Evolutionary conservation across 2,329 filamentous ascomycete species (phyloP), one percentile per base, ranked within the genome.

Genomic region (Fusarium transvaalense): DNA sequence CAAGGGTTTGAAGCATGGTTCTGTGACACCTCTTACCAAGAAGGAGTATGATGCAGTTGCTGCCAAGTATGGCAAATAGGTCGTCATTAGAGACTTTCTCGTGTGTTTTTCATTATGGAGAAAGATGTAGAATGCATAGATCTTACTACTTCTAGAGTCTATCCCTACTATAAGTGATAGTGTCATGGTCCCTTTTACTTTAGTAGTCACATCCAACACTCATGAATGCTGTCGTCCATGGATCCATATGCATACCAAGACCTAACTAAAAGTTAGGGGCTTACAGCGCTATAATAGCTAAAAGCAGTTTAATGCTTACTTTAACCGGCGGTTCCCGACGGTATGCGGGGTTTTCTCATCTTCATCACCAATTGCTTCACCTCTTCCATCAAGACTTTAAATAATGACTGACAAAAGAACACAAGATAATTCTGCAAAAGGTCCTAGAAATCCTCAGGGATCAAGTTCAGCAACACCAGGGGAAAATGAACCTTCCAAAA

Each of bases 1-100:
- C 3, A 75, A 64, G 29, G 79, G 80, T 2, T 51, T 85, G 64
- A 84, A 84, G 71, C 84, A 86, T 72, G 83, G 83, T 2, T 82
- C 78, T 56, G 81, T 85, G 5, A 77, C 83, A 32, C 79, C 81
- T 1, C 65, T 85, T 32, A 83, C 79, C 5, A 74, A 79, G 64
- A 71, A 73, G 15, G 77, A 82, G 62, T 82, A 82, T 37, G 75
- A 81, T 63, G 80, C 80, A 2, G 47, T 75, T 37, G 35, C 59
- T 32, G 57, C 66, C 1, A 68, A 54, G 32, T 74, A 68, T 32
- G 32, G 61, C 1, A 23, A 34, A 37, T 66, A 17, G 39, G 4
- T 9, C 17, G 23, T 25, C 23, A 29, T 29, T 12, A 6, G 29
- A 29, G 29, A 29, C 29, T 29, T 9, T 5, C 29, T 29, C 29